Base-by-base conservation (phyloP, 345 rosid genomes). In the Eucalyptus shirleyi region DNA sequence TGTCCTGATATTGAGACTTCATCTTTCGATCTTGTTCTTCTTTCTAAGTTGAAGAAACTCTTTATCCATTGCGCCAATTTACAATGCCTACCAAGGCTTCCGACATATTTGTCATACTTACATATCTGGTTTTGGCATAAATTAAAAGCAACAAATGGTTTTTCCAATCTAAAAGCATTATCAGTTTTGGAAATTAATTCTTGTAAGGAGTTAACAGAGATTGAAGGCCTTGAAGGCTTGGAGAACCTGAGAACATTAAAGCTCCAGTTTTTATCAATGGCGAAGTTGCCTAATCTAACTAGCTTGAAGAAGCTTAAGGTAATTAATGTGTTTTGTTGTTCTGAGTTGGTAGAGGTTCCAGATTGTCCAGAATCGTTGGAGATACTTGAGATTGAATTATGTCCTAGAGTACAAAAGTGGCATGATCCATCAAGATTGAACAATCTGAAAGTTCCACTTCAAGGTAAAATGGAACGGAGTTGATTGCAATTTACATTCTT, bases 181-280 rank as follows among this genome's bases (percentile, higher is more conserved):
- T n/a, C 9, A 4, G 0, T 2, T n/a, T 65, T 65, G 77, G 4
- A 14, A 1, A 15, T 65, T 15, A 4, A 0, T 2, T 2, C 0
- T 7, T 65, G 40, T n/a, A 1, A 2, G 10, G 4, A 1, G 21
- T 40, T 65, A 65, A 8, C 2, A 2, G 77, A n/a, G 77, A 65
- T 65, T 65, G 37, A 62, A 62, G 34, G 34, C 69, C 69, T 62
- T 13, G 69, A 13, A 62, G 17, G 28, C 7, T 62, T 30, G 17
- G 69, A 62, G 34, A 62, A 62, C 2, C 4, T 62, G 18, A 62
- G 69, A 62, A 28, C 69, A 28, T 1, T 62, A 62, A 2, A 6
- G 34, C 69, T 62, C 14, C 0, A 0, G 18, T 0, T 0, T 28
- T n/a, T 13, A 14, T 1, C 34, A 3, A 2, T 30, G 69, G 32